Evolutionary conservation across 164 flowering plant genomes (phyloP), one percentile per base, ranked within the genome.

Genomic region (Pachysandra terminalis): DNA sequence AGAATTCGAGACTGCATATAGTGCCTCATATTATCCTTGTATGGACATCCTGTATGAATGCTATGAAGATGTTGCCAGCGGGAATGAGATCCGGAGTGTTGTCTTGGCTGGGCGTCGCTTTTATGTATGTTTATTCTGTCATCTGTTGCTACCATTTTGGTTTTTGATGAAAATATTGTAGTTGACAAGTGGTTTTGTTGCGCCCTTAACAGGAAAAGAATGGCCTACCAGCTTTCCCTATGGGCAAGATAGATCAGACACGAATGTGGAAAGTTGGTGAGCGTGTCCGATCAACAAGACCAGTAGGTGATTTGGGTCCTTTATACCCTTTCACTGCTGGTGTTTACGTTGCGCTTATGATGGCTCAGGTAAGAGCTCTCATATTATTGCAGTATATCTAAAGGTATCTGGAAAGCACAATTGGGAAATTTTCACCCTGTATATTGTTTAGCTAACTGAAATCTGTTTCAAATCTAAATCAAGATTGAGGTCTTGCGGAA

Each of bases 251-350:
- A 49, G 98, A 90, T n/a, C n/a, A n/a, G 67, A 95, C 97, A 19
- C 78, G 93, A 32, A 95, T 95, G 98, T 95, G 97, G 98, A 90
- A 89, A 73, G 97, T 95, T 28, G 97, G 97, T 79, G 93, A 90
- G 75, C 81, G 75, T 5, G 97, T 94, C 19, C 75, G 97, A 37
- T 69, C 92, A 40, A 57, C 77, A 59, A 78, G 98, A 8, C 92
- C 91, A 25, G 77, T 77, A 16, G 98, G 94, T 70, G 98, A 95
- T 73, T 76, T 95, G 51, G 96, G 97, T 45, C 97, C 96, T 12
- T 68, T 92, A 41, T 74, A 84, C 68, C 96, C 97, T 48, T 91
- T 95, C 78, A 92, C 98, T 51, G 98, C 97, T 28, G 98, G 97
- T 61, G 97, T 92, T 72, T 95, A 61, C 71, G 90, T 87, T 67